These are phyloP conservation scores for Irpex sp. DNA, from an alignment of 1,284 basidiomycete species.

Conservation along the genomic window DNA sequence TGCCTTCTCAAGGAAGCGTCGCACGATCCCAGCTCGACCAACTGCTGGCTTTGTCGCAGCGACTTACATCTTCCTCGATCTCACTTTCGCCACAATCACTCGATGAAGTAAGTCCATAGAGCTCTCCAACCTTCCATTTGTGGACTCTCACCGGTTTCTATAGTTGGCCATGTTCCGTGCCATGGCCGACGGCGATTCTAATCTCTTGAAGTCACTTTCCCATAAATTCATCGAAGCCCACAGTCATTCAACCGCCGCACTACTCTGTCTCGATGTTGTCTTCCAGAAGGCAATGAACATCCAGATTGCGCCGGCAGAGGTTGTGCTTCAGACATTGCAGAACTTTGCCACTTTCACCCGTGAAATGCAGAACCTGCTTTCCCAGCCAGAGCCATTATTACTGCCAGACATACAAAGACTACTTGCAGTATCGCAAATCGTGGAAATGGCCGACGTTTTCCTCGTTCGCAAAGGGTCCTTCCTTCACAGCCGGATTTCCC, in stretches of 20 bases:
- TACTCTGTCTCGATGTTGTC: slow-evolving; percentile 41
- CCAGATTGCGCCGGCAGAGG: slow-evolving; percentile 15
- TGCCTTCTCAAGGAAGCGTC: slow-evolving; percentile 6
- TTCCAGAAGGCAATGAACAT: slow-evolving; percentile 27
- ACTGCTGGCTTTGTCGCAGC: not conserved
- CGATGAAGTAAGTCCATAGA: not conserved
- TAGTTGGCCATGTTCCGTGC: not conserved
- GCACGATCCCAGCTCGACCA: not conserved
- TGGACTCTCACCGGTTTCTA: not conserved
- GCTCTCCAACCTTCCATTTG: not conserved
- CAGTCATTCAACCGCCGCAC: slow-evolving; percentile 30
- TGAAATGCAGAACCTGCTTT: slow-evolving; percentile 29
- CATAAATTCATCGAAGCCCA: slow-evolving; percentile 19
- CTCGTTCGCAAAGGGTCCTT: slow-evolving; percentile 25
- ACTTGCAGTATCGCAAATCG: slow-evolving; percentile 33
- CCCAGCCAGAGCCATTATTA: slow-evolving; percentile 24
- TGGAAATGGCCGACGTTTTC: slow-evolving; percentile 23
- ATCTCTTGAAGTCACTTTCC: slow-evolving; percentile 1
- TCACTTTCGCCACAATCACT: not conserved
- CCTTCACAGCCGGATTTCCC: slow-evolving; percentile 4
- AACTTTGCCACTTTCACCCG: slow-evolving; percentile 34
- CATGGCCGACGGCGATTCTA: not conserved
- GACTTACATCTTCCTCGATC: not conserved
- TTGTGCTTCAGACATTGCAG: slow-evolving; percentile 28
- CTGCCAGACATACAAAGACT: slow-evolving; percentile 27